Conservation (phyloP, 495 filamentous ascomycete genomes). For the Penicillium arizonense region DNA sequence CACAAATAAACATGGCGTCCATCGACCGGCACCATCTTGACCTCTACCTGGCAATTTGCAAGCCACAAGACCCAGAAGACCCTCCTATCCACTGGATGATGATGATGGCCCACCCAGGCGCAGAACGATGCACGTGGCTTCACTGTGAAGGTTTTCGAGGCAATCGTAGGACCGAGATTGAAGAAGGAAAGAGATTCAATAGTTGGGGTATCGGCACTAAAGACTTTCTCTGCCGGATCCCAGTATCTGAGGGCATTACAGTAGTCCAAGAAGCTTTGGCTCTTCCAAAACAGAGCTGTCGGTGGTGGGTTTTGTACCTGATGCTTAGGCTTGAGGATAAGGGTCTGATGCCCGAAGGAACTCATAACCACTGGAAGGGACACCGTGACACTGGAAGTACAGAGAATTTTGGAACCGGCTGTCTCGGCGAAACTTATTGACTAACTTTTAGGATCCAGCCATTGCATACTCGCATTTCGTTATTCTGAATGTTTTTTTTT, state of each 20-base stretch:
- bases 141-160: background rate
- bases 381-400: background rate
- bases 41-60: no score
- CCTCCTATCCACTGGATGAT: no score
- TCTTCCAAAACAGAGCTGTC: conserved; percentile 2
- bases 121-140: background rate
- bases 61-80: no score
- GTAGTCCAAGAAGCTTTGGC: background rate
- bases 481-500: no score
- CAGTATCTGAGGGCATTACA: background rate
- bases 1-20: no score
- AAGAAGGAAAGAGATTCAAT: background rate
- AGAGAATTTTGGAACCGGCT: background rate
- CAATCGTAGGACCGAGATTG: background rate
- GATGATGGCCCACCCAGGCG: background rate
- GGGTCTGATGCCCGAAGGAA: background rate
- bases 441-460: no score
- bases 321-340: background rate
- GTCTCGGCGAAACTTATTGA: background rate
- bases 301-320: background rate
- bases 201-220: background rate
- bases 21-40: no score
- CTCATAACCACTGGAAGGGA: background rate
- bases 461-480: no score
- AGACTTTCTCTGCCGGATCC: background rate